Base-by-base conservation (phyloP, 441 rosid genomes). In the Flueggea neowawraea region DNA sequence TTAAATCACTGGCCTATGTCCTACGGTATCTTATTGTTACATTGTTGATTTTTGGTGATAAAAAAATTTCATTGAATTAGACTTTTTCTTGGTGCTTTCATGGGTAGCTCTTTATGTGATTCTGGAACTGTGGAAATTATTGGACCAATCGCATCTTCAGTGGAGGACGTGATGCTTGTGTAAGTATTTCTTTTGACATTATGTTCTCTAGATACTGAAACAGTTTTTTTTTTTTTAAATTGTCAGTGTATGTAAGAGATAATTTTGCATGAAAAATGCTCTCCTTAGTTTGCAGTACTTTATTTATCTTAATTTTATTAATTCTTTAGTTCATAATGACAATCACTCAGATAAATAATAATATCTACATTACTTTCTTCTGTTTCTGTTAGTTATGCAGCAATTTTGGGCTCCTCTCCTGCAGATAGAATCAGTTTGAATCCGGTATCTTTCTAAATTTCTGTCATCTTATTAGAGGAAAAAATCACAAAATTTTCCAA, bases 101-200 rank as follows among this genome's bases (percentile, higher is more conserved):
- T 63, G 55, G 17, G 52, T 56, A 91, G 97, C 66, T 78, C 95
- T 8, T 52, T 85, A 31, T 85, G 90, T 51, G 90, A 16, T 67
- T 66, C 69, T 56, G 91, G 90, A 55, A 87, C 95, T 51, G 96
- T 91, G 70, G 89, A 74, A 77, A 75, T 91, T 55, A 89, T 84
- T 67, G 96, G 97, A 72, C 96, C 97, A 48, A 73, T 91, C 74
- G 76, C 96, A 59, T 83, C 96, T 63, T 75, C 90, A 6, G 77
- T 89, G 68, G 97, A 91, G 77, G 97, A 91, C 80, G 75, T 73
- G 72, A 67, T 79, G 58, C 77, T 91, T 32, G 86, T 91, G 97
- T 91, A 80, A 84, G 91, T 74, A 77, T 61, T 65, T 64, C 53
- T 48, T 36, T 36, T 36, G 9, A 47, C 9, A 47, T 47, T 4